phyloP scores from a whole-genome alignment of 352 stramenopile species.

The Achlya hypogyna region DNA sequence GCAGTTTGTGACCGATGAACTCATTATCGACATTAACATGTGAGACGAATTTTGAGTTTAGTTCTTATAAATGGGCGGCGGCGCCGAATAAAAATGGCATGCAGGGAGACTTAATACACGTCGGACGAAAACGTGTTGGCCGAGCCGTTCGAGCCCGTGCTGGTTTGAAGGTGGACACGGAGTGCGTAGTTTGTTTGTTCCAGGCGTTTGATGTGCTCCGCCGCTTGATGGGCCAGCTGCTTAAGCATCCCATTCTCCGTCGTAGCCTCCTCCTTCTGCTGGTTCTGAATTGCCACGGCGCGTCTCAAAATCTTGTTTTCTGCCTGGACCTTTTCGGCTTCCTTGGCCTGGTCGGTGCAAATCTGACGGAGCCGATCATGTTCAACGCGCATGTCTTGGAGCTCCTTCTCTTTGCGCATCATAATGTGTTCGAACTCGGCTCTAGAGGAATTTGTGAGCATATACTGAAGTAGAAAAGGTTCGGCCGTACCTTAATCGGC shows the following conservation, averaged over 20 bases:
- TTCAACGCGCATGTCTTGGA: constrained; percentile 52
- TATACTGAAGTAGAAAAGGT: constrained; percentile 1
- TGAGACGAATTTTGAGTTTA: constrained; percentile 5
- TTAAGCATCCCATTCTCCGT: constrained; percentile 71
- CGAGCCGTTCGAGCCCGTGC: constrained; percentile 26
- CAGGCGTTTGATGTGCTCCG: constrained; percentile 77
- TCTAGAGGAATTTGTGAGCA: constrained; percentile 8
- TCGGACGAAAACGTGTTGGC: constrained; percentile 11
- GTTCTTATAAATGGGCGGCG: neutral
- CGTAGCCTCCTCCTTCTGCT: constrained; percentile 76
- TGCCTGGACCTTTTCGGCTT: constrained; percentile 49
- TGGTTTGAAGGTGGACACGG: constrained; percentile 75
- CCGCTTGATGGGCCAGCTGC: constrained; percentile 57
- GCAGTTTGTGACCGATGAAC: constrained; percentile 54
- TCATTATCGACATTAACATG: neutral
- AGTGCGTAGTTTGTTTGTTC: constrained; percentile 85
- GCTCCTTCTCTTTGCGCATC: constrained; percentile 70
- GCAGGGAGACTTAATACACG: constrained; percentile 12
- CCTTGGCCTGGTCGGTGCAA: constrained; percentile 22
- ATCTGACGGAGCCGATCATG: constrained; percentile 26
- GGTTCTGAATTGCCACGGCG: constrained; percentile 77
- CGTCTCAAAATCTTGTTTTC: constrained; percentile 82
- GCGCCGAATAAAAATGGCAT: constrained; percentile 10
- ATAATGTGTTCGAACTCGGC: constrained; percentile 78
- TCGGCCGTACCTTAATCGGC: constrained; percentile 43